Evolutionary conservation across 176 grass and related monocot genomes (phyloP).

Genomic region (Echinochloa phyllopogon): DNA sequence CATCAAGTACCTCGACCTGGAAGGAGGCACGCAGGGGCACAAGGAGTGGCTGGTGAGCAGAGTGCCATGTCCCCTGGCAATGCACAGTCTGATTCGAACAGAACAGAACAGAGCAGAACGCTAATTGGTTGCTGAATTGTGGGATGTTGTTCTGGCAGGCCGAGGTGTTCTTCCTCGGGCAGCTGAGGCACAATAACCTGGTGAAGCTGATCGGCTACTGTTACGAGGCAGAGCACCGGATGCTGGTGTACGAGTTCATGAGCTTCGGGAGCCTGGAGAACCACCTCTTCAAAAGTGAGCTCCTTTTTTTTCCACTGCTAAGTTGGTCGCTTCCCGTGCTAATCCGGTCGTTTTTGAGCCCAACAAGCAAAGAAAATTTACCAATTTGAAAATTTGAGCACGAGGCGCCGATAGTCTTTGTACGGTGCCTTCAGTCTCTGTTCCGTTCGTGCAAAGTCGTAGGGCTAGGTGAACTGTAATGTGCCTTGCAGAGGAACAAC

Average conservation of each 20-base stretch:
- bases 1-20: conserved; percentile 86
- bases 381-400: not conserved
- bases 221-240: conserved; percentile 76
- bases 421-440: conserved; percentile 1
- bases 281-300: conserved; percentile 90
- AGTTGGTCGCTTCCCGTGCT: conserved; percentile 15
- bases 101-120: not conserved
- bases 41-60: conserved; percentile 88
- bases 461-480: conserved; percentile 29
- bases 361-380: conserved; percentile 18
- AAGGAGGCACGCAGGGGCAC: conserved; percentile 79
- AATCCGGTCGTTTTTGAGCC: not conserved
- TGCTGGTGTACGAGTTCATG: conserved; percentile 95
- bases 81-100: not conserved
- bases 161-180: conserved; percentile 91
- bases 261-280: conserved; percentile 73
- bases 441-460: conserved; percentile 24
- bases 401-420: not conserved
- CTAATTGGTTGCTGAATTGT: not conserved
- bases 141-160: conserved; percentile 39
- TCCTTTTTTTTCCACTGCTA: conserved; percentile 4
- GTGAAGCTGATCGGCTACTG: conserved; percentile 87
- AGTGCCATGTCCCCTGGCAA: not conserved
- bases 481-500: not conserved
- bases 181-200: conserved; percentile 79